These are phyloP conservation scores for Botryobasidium botryosum DNA, from an alignment of 768 basidiomycete genomes.

Conservation along the genomic window DNA sequence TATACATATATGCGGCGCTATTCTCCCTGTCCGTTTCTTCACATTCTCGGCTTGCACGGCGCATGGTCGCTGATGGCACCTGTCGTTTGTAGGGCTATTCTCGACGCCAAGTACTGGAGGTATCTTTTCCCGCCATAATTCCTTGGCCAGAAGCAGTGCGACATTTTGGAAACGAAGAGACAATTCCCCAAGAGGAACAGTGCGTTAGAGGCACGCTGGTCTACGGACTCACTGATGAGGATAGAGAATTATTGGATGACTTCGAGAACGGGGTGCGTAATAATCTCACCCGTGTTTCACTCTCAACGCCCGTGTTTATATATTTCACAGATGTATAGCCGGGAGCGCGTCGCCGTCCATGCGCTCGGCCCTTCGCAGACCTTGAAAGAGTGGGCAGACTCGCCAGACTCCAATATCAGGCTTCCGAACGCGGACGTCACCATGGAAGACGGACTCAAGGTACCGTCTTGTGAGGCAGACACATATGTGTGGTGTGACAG, in stretches of 20 bases:
- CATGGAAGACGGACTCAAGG: too few species aligned
- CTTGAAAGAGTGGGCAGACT: too few species aligned
- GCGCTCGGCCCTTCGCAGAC: too few species aligned
- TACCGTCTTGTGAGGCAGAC: too few species aligned
- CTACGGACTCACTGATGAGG: conserved; percentile 43
- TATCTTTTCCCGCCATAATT: conserved; percentile 74
- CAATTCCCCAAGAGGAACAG: conserved; percentile 41
- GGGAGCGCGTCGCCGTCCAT: too few species aligned
- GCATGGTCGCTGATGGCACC: too few species aligned
- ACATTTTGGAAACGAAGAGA: conserved; percentile 30
- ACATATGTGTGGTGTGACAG: too few species aligned
- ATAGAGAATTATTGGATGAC: conserved; percentile 50
- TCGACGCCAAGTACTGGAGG: conserved; percentile 26
- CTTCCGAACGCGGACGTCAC: too few species aligned
- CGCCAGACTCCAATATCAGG: too few species aligned
- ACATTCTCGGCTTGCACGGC: too few species aligned
- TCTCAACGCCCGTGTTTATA: neutral
- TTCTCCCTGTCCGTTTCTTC: conserved; percentile 65
- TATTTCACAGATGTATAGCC: too few species aligned
- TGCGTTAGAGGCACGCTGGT: conserved; percentile 74
- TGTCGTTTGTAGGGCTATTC: too few species aligned
- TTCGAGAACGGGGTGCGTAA: conserved; percentile 68
- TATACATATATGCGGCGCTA: conserved; percentile 52
- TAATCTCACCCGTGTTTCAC: neutral
- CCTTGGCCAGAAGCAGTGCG: conserved; percentile 32